phyloP scores from a whole-genome alignment of 805 yeast species.

The Saturnispora galanensis region DNA sequence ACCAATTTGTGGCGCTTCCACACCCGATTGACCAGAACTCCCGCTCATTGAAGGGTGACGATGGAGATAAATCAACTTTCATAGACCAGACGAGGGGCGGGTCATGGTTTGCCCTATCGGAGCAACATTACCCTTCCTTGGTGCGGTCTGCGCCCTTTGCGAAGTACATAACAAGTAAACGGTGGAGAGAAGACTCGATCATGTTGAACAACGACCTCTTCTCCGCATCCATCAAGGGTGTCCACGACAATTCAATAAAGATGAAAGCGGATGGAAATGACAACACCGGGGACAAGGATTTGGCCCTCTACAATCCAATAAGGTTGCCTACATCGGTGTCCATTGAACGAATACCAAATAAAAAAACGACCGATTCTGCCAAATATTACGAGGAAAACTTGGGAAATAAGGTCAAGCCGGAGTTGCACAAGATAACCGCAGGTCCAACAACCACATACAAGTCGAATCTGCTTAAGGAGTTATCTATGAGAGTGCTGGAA shows the following conservation, averaged over 20 bases:
- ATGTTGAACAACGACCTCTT: slow-evolving; percentile 31
- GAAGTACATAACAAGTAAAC: slow-evolving; percentile 40
- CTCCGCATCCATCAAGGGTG: slow-evolving; percentile 39
- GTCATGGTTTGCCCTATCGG: slow-evolving; percentile 83
- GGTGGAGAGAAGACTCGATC: slow-evolving; percentile 33
- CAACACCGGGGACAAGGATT: slow-evolving; percentile 3
- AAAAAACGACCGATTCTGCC: slow-evolving; percentile 6
- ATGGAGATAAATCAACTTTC: slow-evolving; percentile 38
- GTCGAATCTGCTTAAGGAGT: slow-evolving; percentile 16
- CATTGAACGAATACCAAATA: slow-evolving; percentile 10
- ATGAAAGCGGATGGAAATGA: background rate
- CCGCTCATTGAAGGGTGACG: background rate
- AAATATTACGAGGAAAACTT: slow-evolving; percentile 6
- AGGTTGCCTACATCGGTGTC: slow-evolving; percentile 18
- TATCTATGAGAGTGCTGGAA: slow-evolving; percentile 30
- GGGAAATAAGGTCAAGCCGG: no score
- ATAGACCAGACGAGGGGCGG: slow-evolving; percentile 54
- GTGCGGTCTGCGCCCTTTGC: slow-evolving; percentile 75
- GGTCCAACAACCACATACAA: slow-evolving; percentile 15
- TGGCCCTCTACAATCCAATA: slow-evolving; percentile 17
- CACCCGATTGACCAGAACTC: slow-evolving; percentile 43
- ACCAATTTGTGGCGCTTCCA: slow-evolving; percentile 46
- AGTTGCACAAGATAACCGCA: no score
- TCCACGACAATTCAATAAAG: slow-evolving; percentile 30
- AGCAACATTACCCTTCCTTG: slow-evolving; percentile 64